Percentiles rank a stretch among this genome's conserved stretches.
Evolutionary conservation across 2,329 filamentous ascomycete species (phyloP).

Genomic region (Neofusicoccum ribis): DNA sequence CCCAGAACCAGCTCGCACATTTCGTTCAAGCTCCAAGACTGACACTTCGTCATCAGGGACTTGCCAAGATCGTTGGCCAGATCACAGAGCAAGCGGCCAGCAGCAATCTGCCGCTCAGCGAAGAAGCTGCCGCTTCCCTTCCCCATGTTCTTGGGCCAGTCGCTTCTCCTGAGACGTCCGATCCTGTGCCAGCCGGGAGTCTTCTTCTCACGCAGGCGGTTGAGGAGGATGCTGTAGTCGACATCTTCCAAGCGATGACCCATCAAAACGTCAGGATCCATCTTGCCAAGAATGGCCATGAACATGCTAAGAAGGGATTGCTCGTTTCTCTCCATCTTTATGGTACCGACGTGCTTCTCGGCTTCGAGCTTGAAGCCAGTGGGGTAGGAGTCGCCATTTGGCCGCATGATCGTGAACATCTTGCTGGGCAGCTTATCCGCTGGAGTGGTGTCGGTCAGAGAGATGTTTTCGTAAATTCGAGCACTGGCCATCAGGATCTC

Average conservation of each 20-base stretch:
- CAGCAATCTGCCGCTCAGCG: conserved; percentile 83
- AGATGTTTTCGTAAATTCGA: conserved; percentile 88
- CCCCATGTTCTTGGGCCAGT: conserved; percentile 86
- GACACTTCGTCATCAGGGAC: conserved; percentile 94
- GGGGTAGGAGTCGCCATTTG: conserved; percentile 73
- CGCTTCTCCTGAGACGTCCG: conserved; percentile 75
- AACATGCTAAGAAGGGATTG: conserved; percentile 84
- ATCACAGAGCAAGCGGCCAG: conserved; percentile 89
- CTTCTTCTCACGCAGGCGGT: conserved; percentile 83
- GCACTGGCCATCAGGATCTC: conserved; percentile 91
- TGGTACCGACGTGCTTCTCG: conserved; percentile 71
- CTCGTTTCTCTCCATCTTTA: conserved; percentile 82
- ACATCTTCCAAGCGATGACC: conserved; percentile 97
- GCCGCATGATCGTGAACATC: conserved; percentile 89
- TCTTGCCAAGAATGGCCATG: conserved; percentile 80
- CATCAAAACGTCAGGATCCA: conserved; percentile 90
- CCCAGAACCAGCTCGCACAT: conserved; percentile 92
- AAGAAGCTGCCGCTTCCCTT: conserved; percentile 89
- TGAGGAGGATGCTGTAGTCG: conserved; percentile 88
- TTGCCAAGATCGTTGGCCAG: conserved; percentile 95
- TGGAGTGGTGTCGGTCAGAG: conserved; percentile 81
- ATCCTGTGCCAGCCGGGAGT: conserved; percentile 94
- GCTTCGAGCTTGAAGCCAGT: conserved; percentile 80
- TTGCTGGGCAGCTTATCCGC: conserved; percentile 86
- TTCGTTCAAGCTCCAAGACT: conserved; percentile 96